phyloP scores from a whole-genome alignment of 495 filamentous ascomycete species.

The Poronia punctata region DNA sequence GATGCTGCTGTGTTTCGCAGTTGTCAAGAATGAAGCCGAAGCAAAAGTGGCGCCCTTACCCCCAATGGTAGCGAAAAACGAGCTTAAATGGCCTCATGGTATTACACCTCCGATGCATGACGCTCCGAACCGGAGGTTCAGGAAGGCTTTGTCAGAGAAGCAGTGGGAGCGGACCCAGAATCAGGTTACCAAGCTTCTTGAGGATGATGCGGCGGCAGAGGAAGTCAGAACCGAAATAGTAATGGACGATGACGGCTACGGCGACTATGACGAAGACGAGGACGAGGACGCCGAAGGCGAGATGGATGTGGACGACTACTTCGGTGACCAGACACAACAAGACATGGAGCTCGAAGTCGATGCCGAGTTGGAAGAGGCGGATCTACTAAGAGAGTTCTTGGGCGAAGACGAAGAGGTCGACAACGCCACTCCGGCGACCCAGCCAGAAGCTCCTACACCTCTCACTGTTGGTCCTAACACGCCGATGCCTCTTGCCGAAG shows the following conservation, averaged over 20 bases:
- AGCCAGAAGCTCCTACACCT: conserved; percentile 33
- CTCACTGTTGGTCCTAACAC: conserved; percentile 26
- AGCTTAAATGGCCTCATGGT: conserved; percentile 82
- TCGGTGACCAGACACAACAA: conserved; percentile 18
- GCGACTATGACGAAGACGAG: conserved; percentile 50
- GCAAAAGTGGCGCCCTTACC: conserved; percentile 61
- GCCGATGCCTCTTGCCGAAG: conserved; percentile 21
- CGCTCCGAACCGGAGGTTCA: conserved; percentile 77
- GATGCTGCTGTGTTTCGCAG: conserved; percentile 80
- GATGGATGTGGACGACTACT: conserved; percentile 40
- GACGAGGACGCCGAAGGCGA: conserved; percentile 51
- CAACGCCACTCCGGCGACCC: conserved; percentile 26
- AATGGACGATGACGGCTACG: conserved; percentile 39
- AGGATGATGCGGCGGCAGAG: conserved; percentile 49
- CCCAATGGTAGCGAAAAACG: conserved; percentile 51
- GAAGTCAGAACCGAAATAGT: conserved; percentile 45
- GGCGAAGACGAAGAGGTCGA: conserved; percentile 20
- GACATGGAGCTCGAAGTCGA: conserved; percentile 19
- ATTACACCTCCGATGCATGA: conserved; percentile 86
- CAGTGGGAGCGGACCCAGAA: conserved; percentile 86
- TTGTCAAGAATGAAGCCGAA: conserved; percentile 63
- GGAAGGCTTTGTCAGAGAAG: conserved; percentile 71
- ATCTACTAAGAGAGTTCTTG: conserved; percentile 26
- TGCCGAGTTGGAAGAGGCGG: conserved; percentile 34
- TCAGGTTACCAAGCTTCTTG: conserved; percentile 69